Conservation (phyloP, 306 rosid genomes). For the Cucumis sativus region DNA sequence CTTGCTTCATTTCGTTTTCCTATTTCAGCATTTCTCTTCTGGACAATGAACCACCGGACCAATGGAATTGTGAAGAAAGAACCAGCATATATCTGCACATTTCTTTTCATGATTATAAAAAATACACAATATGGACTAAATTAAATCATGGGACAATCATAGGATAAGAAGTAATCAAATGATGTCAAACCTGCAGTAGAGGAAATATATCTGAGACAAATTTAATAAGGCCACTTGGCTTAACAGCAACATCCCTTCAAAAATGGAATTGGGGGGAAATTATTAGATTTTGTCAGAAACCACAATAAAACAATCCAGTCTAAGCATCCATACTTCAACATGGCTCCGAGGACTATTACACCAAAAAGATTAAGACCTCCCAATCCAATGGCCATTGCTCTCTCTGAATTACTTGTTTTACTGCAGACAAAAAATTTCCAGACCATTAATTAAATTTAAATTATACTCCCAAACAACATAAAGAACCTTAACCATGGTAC, state of each 20-base stretch:
- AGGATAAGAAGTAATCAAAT: background rate
- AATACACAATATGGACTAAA: background rate
- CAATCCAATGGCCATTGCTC: conserved; percentile 73
- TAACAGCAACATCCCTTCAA: conserved; percentile 52
- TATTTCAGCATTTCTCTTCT: conserved; percentile 52
- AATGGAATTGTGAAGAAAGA: conserved; percentile 97
- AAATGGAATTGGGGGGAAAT: conserved; percentile 11
- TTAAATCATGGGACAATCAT: background rate
- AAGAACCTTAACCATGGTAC: conserved; percentile 22
- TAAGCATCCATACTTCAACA: conserved; percentile 61
- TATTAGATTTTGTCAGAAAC: conserved; percentile 5
- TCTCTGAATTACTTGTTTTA: conserved; percentile 57
- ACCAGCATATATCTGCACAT: conserved; percentile 82
- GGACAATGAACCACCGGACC: conserved; percentile 65
- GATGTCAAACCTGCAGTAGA: conserved; percentile 62
- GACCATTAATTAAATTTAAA: conserved; percentile 8
- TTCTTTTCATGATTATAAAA: conserved; percentile 8
- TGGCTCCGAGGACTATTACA: conserved; percentile 81
- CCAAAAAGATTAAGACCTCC: conserved; percentile 97
- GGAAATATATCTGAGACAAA: conserved; percentile 78
- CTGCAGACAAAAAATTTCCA: conserved; percentile 30
- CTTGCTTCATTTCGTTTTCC: conserved; percentile 78
- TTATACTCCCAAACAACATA: background rate
- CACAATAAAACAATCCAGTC: conserved; percentile 3
- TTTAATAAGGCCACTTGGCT: conserved; percentile 67